Evolutionary conservation across 2,329 filamentous ascomycete species (phyloP).

Genomic region (Diaporthe batatas): DNA sequence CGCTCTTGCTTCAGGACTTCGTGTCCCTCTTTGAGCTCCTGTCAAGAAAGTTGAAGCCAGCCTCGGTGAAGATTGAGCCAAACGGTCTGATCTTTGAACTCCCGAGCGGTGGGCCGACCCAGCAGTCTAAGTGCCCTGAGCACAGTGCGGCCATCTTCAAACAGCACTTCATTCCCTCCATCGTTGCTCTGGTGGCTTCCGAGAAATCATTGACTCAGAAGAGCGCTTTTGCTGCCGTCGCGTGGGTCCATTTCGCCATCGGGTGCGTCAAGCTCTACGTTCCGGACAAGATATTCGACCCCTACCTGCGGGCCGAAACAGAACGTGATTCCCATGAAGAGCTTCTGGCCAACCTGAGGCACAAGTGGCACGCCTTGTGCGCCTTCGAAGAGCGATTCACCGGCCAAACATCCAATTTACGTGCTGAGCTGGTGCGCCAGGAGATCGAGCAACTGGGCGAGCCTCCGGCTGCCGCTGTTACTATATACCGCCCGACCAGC

Average conservation of each 20-base stretch:
- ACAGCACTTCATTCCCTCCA: constrained; percentile 60
- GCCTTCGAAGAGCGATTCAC: constrained; percentile 77
- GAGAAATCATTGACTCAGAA: constrained; percentile 48
- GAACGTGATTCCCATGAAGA: constrained; percentile 71
- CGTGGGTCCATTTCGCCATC: constrained; percentile 83
- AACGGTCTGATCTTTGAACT: constrained; percentile 47
- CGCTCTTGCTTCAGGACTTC: constrained; percentile 49
- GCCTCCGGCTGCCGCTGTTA: constrained; percentile 72
- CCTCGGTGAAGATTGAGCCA: constrained; percentile 44
- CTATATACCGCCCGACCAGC: constrained; percentile 77
- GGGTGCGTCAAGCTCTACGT: constrained; percentile 84
- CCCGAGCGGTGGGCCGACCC: constrained; percentile 46
- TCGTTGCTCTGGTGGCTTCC: constrained; percentile 59
- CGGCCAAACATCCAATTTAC: constrained; percentile 76
- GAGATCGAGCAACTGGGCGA: constrained; percentile 75
- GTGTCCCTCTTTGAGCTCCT: constrained; percentile 46
- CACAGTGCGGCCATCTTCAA: constrained; percentile 55
- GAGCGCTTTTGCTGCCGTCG: constrained; percentile 62
- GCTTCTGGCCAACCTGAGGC: constrained; percentile 66
- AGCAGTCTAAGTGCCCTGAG: constrained; percentile 42
- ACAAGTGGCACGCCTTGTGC: constrained; percentile 71
- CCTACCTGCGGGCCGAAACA: constrained; percentile 75
- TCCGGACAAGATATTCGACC: constrained; percentile 89
- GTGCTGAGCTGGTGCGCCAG: constrained; percentile 72
- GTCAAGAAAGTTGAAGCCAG: constrained; percentile 37